phyloP scores from a whole-genome alignment of 768 basidiomycete genomes.

The Postia placenta region DNA sequence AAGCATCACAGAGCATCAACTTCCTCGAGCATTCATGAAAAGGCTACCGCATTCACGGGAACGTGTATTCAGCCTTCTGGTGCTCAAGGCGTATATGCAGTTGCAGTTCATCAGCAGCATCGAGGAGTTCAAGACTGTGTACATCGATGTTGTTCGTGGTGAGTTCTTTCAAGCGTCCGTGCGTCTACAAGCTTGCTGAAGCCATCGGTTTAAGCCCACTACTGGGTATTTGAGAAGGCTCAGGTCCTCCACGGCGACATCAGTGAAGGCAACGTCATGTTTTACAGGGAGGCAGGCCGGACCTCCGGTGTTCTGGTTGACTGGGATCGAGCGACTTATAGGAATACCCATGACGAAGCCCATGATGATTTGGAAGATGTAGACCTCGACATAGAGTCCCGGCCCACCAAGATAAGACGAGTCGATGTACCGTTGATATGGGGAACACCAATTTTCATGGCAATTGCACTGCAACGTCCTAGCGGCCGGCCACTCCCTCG shows the following conservation, averaged over 20 bases:
- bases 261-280: conserved; percentile 28
- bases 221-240: conserved; percentile 16
- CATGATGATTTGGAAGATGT: background rate
- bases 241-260: conserved; percentile 26
- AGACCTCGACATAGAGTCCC: too few relatives aligned
- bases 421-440: too few relatives aligned
- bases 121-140: conserved; percentile 23
- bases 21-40: conserved; percentile 9
- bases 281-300: conserved; percentile 6
- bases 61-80: conserved; percentile 16
- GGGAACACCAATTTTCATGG: conserved; percentile 27
- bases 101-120: conserved; percentile 18
- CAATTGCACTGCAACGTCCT: conserved; percentile 17
- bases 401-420: too few relatives aligned
- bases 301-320: conserved; percentile 23
- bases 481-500: background rate
- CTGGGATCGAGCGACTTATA: conserved; percentile 20
- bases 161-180: conserved; percentile 6
- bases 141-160: conserved; percentile 28
- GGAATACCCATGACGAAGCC: background rate
- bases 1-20: conserved; percentile 4
- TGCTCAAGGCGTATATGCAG: conserved; percentile 15
- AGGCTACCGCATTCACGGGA: conserved; percentile 1
- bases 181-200: background rate
- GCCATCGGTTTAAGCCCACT: conserved; percentile 17